Evolutionary conservation across 1,284 basidiomycete species (phyloP), one percentile per base, ranked within the genome.

Genomic region (Flammula alnicola): DNA sequence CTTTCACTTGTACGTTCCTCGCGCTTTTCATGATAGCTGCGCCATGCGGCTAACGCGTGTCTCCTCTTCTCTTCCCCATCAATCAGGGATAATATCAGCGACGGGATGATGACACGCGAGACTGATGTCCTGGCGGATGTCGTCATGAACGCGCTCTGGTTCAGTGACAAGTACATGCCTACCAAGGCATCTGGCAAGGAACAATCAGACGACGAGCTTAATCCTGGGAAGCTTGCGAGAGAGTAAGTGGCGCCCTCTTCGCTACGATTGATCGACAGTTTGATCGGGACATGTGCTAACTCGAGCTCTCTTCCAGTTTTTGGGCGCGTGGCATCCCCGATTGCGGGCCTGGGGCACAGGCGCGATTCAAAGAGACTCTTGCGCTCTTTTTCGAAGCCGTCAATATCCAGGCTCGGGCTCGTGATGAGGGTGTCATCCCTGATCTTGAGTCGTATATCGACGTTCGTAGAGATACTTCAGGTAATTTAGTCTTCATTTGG

Each of bases 361-460:
- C 69, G 19, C 77, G 81, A 14, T 82, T 84, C 64, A 80, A 80
- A 57, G 77, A 83, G 48, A 79, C 75, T 2, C 67, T 82, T 53
- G 71, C 70, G 19, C 60, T 77, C 9, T 84, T 83, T 65, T 80
- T 84, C 53, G 70, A 79, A 51, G 72, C 80, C 20, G 75, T 81
- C 49, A 76, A 73, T 35, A 72, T 77, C 25, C 75, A 84, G 63
- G 73, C 80, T 11, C 66, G 71, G 12, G 74, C 76, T 41, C 80
- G 83, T n/a, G 75, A 78, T 53, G 68, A 68, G 0, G 74, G 68
- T 4, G 52, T 62, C 8, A 65, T 81, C 32, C 79, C 77, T 7
- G 78, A 81, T 59, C 68, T 84, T 19, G 80, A 84, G 49, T 76
- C 78, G 4, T 85, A 82, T 53, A 80, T 84, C 55, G 72, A 75